Percentiles rank a stretch among this genome's conserved stretches.
These are phyloP conservation scores for Fusarium sp. DNA, from an alignment of 2,329 filamentous ascomycete species.

Conservation along the genomic window DNA sequence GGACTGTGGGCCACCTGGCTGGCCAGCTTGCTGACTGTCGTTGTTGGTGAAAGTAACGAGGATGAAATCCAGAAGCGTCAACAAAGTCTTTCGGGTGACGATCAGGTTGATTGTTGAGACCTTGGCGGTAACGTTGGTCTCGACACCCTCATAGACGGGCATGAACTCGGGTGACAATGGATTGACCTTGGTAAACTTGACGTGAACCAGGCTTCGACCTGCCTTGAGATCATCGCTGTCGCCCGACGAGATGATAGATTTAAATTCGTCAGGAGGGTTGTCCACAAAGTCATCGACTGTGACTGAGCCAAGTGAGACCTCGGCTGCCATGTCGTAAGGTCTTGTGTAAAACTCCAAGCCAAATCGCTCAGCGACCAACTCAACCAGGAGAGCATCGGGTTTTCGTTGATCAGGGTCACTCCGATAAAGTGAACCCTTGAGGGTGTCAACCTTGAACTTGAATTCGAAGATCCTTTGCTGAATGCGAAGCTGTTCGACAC, in stretches of 20 bases:
- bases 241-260: conserved; percentile 91
- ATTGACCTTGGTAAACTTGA: conserved; percentile 91
- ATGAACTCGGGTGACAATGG: conserved; percentile 91
- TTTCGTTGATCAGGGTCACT: conserved; percentile 80
- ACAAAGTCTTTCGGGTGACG: conserved; percentile 88
- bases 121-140: conserved; percentile 88
- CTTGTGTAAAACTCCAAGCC: conserved; percentile 86
- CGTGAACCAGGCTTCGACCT: conserved; percentile 80
- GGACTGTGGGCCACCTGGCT: conserved; percentile 48
- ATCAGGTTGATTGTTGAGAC: conserved; percentile 97
- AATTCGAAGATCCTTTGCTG: conserved; percentile 95
- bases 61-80: conserved; percentile 93
- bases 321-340: conserved; percentile 90
- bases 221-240: conserved; percentile 75
- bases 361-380: conserved; percentile 89
- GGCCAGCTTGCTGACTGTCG: conserved; percentile 46
- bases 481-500: conserved; percentile 69
- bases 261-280: conserved; percentile 87
- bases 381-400: conserved; percentile 83
- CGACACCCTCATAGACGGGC: conserved; percentile 88
- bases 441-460: conserved; percentile 92
- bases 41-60: conserved; percentile 84
- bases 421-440: conserved; percentile 90
- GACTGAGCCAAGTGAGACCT: conserved; percentile 85
- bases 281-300: conserved; percentile 96